phyloP scores from a whole-genome alignment of 2,329 filamentous ascomycete genomes.

The Trichophyton mentagrophytes region DNA sequence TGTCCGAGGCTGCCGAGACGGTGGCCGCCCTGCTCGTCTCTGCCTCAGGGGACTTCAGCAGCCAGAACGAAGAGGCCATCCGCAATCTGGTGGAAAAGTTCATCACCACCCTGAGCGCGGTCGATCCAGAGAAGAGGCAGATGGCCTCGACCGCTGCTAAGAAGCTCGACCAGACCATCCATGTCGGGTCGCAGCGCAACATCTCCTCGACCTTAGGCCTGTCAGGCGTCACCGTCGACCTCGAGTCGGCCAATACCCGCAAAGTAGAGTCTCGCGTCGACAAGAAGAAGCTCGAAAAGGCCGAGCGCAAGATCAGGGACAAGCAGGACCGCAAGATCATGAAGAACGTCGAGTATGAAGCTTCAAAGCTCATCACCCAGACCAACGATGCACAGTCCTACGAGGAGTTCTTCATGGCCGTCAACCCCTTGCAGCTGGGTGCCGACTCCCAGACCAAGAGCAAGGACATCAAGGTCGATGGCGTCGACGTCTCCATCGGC shows the following conservation, averaged over 20 bases:
- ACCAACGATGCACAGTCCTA: conserved; percentile 78
- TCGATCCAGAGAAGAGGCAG: conserved; percentile 52
- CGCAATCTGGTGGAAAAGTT: conserved; percentile 78
- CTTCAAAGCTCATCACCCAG: conserved; percentile 74
- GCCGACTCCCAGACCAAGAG: conserved; percentile 63
- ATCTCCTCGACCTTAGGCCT: conserved; percentile 92
- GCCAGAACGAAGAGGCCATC: conserved; percentile 62
- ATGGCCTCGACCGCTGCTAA: conserved; percentile 59
- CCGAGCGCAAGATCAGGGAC: conserved; percentile 89
- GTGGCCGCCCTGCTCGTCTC: conserved; percentile 85
- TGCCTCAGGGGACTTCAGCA: conserved; percentile 70
- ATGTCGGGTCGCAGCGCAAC: conserved; percentile 85
- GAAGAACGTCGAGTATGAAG: conserved; percentile 97
- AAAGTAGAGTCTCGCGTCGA: conserved; percentile 98
- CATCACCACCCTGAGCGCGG: conserved; percentile 64
- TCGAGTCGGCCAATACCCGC: conserved; percentile 81
- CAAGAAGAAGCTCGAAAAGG: conserved; percentile 97
- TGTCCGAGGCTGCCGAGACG: conserved; percentile 69
- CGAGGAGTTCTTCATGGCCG: conserved; percentile 99
- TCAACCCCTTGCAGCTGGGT: conserved; percentile 89
- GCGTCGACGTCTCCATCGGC: conserved; percentile 85
- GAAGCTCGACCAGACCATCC: conserved; percentile 84
- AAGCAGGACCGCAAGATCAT: conserved; percentile 98
- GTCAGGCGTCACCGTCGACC: conserved; percentile 68
- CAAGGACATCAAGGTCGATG: conserved; percentile 97